A percentile compares a stretch with the other conserved stretches of the same genome.
Evolutionary conservation across 345 rosid genomes (phyloP).

Genomic region (Noccaea bulbosa): DNA sequence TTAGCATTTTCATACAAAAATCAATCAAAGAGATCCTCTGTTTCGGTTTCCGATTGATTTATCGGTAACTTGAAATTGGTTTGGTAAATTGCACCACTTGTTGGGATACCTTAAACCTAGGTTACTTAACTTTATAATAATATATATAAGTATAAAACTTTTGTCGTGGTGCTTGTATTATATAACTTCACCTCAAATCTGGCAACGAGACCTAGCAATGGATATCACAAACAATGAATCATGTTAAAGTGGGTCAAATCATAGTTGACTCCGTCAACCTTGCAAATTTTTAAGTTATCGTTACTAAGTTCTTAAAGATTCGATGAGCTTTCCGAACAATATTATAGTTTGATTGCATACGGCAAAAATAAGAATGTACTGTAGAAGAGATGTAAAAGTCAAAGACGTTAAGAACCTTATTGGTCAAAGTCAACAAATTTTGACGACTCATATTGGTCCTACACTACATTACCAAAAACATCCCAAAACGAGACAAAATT

Average conservation of each 20-base stretch:
- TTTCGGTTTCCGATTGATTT: conserved; percentile 28
- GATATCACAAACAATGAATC: background rate
- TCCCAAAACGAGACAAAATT: conserved; percentile 24
- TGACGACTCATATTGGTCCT: conserved; percentile 33
- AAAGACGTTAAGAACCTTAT: conserved; percentile 9
- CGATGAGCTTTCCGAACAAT: background rate
- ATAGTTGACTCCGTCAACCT: conserved; percentile 6
- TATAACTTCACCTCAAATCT: conserved; percentile 3
- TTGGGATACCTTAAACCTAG: conserved; percentile 40
- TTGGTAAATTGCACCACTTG: conserved; percentile 37
- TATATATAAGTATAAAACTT: background rate
- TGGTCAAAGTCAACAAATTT: conserved; percentile 21
- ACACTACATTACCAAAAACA: conserved; percentile 9
- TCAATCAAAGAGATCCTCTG: conserved; percentile 1
- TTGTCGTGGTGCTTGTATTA: conserved; percentile 17
- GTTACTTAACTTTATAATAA: conserved; percentile 13
- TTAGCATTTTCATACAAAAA: conserved; percentile 33
- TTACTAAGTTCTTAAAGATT: background rate
- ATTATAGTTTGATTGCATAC: conserved; percentile 3
- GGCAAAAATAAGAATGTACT: background rate
- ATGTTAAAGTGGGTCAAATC: conserved; percentile 6
- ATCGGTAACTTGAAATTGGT: conserved; percentile 23
- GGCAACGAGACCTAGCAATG: background rate
- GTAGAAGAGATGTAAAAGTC: conserved; percentile 14
- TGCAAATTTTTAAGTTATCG: background rate